Conservation (phyloP, 768 basidiomycete genomes). For the Leccinum variicolor region DNA sequence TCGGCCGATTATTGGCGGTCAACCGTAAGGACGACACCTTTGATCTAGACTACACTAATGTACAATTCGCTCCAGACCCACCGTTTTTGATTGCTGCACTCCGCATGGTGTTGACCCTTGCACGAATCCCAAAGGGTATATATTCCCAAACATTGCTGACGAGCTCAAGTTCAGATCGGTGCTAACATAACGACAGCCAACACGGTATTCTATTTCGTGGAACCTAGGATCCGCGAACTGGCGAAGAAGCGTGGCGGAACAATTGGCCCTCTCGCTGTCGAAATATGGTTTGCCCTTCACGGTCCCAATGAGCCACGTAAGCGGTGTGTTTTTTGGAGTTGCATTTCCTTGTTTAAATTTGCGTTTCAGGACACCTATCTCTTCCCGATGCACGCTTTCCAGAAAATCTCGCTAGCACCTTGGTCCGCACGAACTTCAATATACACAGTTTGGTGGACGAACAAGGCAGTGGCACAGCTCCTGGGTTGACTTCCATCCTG, state of each 20-base stretch:
- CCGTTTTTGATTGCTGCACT: constrained; percentile 13
- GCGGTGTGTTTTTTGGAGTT: background rate
- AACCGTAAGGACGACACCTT: constrained; percentile 6
- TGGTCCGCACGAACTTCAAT: constrained; percentile 7
- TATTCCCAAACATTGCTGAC: background rate
- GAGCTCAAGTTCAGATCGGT: background rate
- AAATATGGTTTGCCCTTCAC: constrained; percentile 15
- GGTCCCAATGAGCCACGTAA: constrained; percentile 2
- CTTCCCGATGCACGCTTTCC: constrained; percentile 7
- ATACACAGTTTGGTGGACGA: background rate
- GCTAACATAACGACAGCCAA: too few relatives aligned
- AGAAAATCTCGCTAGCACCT: constrained; percentile 16
- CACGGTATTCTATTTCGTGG: constrained; percentile 3
- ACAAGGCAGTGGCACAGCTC: background rate
- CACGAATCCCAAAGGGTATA: constrained; percentile 17
- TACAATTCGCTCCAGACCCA: constrained; percentile 3
- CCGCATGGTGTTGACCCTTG: constrained; percentile 16
- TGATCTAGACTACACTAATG: background rate
- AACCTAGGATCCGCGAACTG: constrained; percentile 13
- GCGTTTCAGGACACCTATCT: constrained; percentile 7
- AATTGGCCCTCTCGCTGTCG: constrained; percentile 20
- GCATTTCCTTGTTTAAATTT: background rate
- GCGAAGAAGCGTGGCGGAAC: constrained; percentile 5
- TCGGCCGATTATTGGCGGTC: constrained; percentile 12
- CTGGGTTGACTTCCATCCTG: constrained; percentile 10